Percentiles rank a stretch among this genome's conserved stretches.
These are phyloP conservation scores for Hibiscus mutabilis DNA, from an alignment of 345 rosid species.

Conservation along the genomic window DNA sequence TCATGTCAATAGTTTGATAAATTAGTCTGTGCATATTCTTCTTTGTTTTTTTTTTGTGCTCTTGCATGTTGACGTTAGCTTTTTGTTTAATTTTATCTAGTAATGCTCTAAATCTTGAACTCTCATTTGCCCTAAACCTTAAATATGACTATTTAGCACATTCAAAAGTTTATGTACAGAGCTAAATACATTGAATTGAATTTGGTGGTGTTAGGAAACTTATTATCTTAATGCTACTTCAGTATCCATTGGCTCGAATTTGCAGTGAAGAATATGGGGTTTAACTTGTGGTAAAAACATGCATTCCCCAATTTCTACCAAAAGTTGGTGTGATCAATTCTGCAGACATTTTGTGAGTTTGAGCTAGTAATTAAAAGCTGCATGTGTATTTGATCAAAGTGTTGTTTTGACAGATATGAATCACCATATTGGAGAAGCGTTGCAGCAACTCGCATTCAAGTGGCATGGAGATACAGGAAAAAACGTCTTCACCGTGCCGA, in stretches of 20 bases:
- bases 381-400: neutral
- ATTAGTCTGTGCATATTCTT: neutral
- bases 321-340: neutral
- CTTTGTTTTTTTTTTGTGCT: neutral
- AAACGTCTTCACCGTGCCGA: constrained; percentile 34
- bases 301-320: neutral
- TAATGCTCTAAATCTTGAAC: neutral
- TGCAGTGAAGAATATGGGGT: constrained; percentile 13
- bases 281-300: neutral
- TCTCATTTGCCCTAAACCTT: neutral
- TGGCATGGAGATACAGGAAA: constrained; percentile 68
- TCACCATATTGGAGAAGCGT: constrained; percentile 74
- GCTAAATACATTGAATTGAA: neutral
- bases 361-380: neutral
- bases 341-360: neutral
- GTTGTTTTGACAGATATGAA: constrained; percentile 40
- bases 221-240: neutral
- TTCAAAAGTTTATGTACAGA: neutral
- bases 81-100: neutral
- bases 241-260: neutral
- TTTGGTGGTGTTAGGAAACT: neutral
- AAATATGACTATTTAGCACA: neutral
- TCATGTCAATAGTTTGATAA: neutral
- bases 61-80: neutral
- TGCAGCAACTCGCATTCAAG: constrained; percentile 63